A percentile compares a stretch with the other conserved stretches of the same genome.
These are phyloP conservation scores for Fallopia convolvulus DNA, from an alignment of 148 eudicot species.

Conservation along the genomic window DNA sequence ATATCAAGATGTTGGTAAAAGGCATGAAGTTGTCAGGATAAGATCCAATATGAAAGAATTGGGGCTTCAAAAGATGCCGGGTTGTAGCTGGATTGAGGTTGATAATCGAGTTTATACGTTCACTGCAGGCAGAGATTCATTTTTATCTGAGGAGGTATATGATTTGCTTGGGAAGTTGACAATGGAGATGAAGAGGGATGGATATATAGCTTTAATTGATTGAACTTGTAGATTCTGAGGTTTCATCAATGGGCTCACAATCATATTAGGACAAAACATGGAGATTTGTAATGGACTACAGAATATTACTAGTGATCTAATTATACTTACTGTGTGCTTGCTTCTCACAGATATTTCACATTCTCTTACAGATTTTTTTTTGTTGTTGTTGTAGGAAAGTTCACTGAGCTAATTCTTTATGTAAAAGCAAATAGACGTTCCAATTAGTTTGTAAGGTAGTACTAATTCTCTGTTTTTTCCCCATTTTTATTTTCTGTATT, in stretches of 20 bases:
- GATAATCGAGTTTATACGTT: slow-evolving; percentile 25
- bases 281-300: not conserved
- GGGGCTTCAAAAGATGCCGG: slow-evolving; percentile 18
- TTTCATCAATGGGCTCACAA: not conserved
- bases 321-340: no score
- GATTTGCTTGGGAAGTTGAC: slow-evolving; percentile 25
- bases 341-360: no score
- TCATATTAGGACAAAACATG: not conserved
- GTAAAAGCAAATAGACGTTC: no score
- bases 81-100: slow-evolving; percentile 34
- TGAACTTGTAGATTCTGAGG: not conserved
- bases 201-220: slow-evolving; percentile 23
- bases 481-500: no score
- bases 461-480: no score
- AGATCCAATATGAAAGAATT: slow-evolving; percentile 32
- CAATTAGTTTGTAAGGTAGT: no score
- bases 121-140: slow-evolving; percentile 28
- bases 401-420: no score
- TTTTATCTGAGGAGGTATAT: slow-evolving; percentile 23
- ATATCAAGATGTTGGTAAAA: slow-evolving; percentile 28
- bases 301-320: not conserved
- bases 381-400: no score
- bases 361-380: no score
- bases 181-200: slow-evolving; percentile 23
- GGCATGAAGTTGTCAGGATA: slow-evolving; percentile 22